Evolutionary conservation across 108 stramenopile genomes (phyloP).

Genomic region (Fistulifera solaris): DNA sequence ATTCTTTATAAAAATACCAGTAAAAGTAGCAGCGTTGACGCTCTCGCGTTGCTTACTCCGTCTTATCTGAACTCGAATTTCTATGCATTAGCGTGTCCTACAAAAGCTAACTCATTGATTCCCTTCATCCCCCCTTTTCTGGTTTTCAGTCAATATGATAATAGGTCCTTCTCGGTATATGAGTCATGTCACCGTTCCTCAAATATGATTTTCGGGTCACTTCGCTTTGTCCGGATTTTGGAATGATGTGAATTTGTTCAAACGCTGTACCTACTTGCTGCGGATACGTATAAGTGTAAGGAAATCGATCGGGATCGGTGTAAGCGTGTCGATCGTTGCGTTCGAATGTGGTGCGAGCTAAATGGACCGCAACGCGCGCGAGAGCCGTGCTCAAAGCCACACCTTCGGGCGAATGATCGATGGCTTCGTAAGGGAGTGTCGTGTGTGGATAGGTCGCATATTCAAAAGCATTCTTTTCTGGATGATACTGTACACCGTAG

Average conservation of each 20-base stretch:
- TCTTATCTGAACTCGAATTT: too few species aligned
- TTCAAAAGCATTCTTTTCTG: constrained; percentile 83
- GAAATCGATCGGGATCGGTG: constrained; percentile 17
- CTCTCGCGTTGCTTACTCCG: too few species aligned
- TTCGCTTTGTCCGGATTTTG: constrained; percentile 1
- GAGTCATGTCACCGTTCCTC: too few species aligned
- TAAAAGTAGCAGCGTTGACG: too few species aligned
- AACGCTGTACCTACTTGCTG: constrained; percentile 16
- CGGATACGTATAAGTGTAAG: constrained; percentile 25
- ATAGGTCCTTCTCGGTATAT: too few species aligned
- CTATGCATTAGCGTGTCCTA: too few species aligned
- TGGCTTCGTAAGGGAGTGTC: constrained; percentile 51
- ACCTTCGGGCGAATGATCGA: constrained; percentile 54
- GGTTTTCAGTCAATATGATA: too few species aligned
- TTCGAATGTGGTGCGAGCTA: constrained; percentile 13
- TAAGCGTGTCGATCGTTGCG: constrained; percentile 7
- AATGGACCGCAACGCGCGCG: constrained; percentile 37
- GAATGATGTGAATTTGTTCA: constrained; percentile 36
- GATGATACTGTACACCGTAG: constrained; percentile 66
- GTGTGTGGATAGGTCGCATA: constrained; percentile 25
- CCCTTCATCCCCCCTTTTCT: too few species aligned
- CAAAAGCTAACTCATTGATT: too few species aligned
- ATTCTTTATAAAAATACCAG: too few species aligned
- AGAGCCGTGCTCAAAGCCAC: constrained; percentile 25
- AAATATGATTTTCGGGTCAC: too few species aligned